phyloP scores from a whole-genome alignment of 1,284 basidiomycete genomes.

The Fistulinella staudtii region DNA sequence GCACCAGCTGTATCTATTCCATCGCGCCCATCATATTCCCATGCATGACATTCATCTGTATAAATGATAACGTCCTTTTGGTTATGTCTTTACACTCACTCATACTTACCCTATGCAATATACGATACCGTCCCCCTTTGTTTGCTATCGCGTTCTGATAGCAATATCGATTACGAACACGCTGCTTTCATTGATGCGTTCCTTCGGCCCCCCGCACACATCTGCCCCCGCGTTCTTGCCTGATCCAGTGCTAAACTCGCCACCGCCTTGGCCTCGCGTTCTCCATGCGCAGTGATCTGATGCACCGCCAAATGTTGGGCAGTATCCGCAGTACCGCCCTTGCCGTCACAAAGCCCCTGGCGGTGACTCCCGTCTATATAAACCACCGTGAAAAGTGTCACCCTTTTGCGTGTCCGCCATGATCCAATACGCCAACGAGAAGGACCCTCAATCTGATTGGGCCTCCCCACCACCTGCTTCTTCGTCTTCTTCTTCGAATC shows the following conservation, averaged over 20 bases:
- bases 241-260: background rate
- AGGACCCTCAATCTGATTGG: slow-evolving; percentile 17
- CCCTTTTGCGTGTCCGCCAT: slow-evolving; percentile 6
- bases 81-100: slow-evolving; percentile 9
- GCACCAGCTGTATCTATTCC: slow-evolving; percentile 25
- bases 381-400: background rate
- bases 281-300: slow-evolving; percentile 1
- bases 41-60: slow-evolving; percentile 24
- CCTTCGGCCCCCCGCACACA: slow-evolving; percentile 13
- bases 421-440: slow-evolving; percentile 24
- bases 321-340: too few relatives aligned
- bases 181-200: slow-evolving; percentile 21
- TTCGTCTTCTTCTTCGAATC: slow-evolving; percentile 3
- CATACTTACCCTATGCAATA: slow-evolving; percentile 13
- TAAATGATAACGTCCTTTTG: slow-evolving; percentile 12
- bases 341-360: too few relatives aligned
- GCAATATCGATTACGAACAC: background rate
- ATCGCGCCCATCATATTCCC: slow-evolving; percentile 17
- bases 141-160: background rate
- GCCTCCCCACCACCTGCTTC: slow-evolving; percentile 5
- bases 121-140: slow-evolving; percentile 14
- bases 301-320: too few relatives aligned
- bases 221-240: slow-evolving; percentile 5
- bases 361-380: too few relatives aligned
- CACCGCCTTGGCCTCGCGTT: slow-evolving; percentile 13